phyloP scores from a whole-genome alignment of 352 stramenopile species.

The Aphanomyces invadans region DNA sequence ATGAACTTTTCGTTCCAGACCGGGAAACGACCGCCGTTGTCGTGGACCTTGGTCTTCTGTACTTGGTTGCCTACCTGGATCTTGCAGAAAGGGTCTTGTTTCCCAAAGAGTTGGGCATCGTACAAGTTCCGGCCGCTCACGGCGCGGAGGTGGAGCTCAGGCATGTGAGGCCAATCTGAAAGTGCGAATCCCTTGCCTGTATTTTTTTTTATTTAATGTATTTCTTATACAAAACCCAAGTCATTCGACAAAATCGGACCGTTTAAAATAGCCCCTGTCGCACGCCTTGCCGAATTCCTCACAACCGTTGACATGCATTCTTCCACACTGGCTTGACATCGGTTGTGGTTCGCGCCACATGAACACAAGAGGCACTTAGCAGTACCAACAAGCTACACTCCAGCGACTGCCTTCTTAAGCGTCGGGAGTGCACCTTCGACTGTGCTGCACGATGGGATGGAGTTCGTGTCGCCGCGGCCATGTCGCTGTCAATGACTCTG shows the following conservation, averaged over 20 bases:
- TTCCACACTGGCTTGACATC: too few species aligned
- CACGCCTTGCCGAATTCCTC: neutral
- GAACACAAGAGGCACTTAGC: too few species aligned
- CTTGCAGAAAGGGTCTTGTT: constrained; percentile 79
- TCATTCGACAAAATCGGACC: too few species aligned
- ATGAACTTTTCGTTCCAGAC: constrained; percentile 81
- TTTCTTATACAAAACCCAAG: neutral
- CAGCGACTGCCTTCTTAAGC: too few species aligned
- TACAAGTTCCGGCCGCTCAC: constrained; percentile 72
- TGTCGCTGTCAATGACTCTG: too few species aligned
- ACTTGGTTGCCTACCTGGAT: constrained; percentile 48
- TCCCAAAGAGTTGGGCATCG: constrained; percentile 80
- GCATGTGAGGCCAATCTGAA: constrained; percentile 23
- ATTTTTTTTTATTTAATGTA: neutral
- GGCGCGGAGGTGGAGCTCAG: constrained; percentile 72
- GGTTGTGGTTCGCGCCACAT: too few species aligned
- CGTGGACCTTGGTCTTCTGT: constrained; percentile 70
- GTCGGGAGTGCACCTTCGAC: too few species aligned
- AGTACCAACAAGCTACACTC: too few species aligned
- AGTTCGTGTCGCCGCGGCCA: too few species aligned
- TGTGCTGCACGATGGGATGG: too few species aligned
- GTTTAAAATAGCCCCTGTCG: neutral
- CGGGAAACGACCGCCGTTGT: constrained; percentile 69
- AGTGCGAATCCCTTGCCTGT: neutral
- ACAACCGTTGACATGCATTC: too few species aligned